A percentile compares a stretch with the other conserved stretches of the same genome.
These are phyloP conservation scores for Clavaria fumosa DNA, from an alignment of 768 basidiomycete species.

Conservation along the genomic window DNA sequence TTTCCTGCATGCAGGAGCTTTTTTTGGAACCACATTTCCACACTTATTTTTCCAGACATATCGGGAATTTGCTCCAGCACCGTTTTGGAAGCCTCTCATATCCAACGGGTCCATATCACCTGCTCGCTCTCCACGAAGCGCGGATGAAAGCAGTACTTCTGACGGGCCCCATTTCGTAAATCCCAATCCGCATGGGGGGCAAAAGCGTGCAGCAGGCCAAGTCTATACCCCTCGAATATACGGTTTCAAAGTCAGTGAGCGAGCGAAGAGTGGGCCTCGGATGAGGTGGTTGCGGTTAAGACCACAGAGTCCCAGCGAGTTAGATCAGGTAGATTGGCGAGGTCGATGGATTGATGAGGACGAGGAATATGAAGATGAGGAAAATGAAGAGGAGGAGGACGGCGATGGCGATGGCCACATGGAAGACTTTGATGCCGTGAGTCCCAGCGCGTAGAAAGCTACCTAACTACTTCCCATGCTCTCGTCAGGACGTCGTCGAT, in stretches of 20 bases:
- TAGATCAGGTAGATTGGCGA: constrained; percentile 82
- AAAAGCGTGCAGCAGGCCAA: constrained; percentile 74
- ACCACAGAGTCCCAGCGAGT: constrained; percentile 62
- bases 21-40: constrained; percentile 98
- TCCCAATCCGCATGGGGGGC: constrained; percentile 79
- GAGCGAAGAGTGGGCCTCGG: constrained; percentile 85
- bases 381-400: constrained; percentile 58
- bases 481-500: constrained; percentile 32
- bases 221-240: constrained; percentile 90
- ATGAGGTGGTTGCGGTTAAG: constrained; percentile 94
- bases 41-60: constrained; percentile 98
- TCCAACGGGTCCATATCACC: constrained; percentile 30
- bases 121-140: constrained; percentile 32
- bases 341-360: constrained; percentile 73
- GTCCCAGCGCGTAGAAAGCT: constrained; percentile 12
- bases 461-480: constrained; percentile 4
- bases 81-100: constrained; percentile 76
- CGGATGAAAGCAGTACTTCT: constrained; percentile 32
- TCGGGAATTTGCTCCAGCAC: constrained; percentile 85
- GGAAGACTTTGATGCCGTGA: constrained; percentile 78
- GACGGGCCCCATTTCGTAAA: constrained; percentile 56
- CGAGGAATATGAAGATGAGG: constrained; percentile 45
- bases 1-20: constrained; percentile 51
- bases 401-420: constrained; percentile 62
- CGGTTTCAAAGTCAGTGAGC: constrained; percentile 93